A percentile compares a stretch with the other conserved stretches of the same genome.
These are phyloP conservation scores for Cutaneotrichosporon cavernicola DNA, from an alignment of 1,284 basidiomycete genomes.

Conservation along the genomic window DNA sequence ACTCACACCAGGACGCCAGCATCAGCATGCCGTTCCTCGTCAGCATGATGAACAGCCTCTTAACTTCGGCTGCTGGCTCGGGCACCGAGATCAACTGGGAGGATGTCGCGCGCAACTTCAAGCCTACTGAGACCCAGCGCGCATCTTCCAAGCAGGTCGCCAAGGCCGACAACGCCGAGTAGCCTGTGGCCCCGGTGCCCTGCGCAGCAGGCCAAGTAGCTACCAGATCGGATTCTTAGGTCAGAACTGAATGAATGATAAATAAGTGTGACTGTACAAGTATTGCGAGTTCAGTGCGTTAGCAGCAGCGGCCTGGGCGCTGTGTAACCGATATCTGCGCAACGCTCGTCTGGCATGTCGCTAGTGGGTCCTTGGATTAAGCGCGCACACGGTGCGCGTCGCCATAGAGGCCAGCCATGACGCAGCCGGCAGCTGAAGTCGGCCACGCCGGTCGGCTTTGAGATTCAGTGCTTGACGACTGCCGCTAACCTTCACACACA, in stretches of 20 bases:
- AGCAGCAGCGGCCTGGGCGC: too few species aligned
- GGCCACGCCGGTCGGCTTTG: background rate
- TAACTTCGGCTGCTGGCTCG: background rate
- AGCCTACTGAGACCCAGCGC: background rate
- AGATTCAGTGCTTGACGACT: background rate
- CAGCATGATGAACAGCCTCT: constrained; percentile 7
- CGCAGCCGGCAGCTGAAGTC: background rate
- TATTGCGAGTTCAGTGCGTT: background rate
- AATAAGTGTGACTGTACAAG: background rate
- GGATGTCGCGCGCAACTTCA: constrained; percentile 10
- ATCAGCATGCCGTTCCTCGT: constrained; percentile 5
- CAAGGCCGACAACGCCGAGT: too few species aligned
- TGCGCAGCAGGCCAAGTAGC: background rate
- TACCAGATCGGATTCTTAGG: background rate
- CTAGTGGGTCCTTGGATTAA: too few species aligned
- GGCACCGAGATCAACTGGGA: constrained; percentile 7
- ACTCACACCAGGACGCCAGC: background rate
- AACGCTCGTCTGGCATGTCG: too few species aligned
- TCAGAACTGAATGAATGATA: background rate
- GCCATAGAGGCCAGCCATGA: too few species aligned
- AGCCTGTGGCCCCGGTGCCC: too few species aligned
- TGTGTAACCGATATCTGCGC: too few species aligned
- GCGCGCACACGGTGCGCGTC: too few species aligned
- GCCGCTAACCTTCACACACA: background rate
- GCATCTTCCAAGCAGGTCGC: too few species aligned